phyloP scores from a whole-genome alignment of 345 rosid species.

The Eucalyptus cladocalyx region DNA sequence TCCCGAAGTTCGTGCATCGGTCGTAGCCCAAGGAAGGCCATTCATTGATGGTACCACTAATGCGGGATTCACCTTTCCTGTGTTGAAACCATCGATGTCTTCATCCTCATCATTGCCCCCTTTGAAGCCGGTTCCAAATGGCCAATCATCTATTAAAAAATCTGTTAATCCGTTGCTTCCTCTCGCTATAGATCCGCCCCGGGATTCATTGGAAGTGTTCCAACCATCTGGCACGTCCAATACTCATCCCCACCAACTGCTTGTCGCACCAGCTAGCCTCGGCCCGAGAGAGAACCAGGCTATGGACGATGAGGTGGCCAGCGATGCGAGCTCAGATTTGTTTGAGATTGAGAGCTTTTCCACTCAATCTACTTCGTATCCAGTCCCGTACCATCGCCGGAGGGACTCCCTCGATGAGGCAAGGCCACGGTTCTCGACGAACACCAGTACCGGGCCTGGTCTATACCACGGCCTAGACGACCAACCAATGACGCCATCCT shows the following conservation, averaged over 20 bases:
- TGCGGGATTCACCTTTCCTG: conserved; percentile 44
- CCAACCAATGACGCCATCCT: neutral
- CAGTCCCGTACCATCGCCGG: conserved; percentile 5
- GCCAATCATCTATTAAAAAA: neutral
- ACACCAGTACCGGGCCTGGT: neutral
- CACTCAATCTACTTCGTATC: conserved; percentile 27
- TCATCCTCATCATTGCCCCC: conserved; percentile 2
- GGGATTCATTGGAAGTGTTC: conserved; percentile 51
- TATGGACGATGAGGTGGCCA: conserved; percentile 44
- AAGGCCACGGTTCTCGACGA: conserved; percentile 1
- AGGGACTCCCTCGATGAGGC: conserved; percentile 66
- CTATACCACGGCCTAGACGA: conserved; percentile 7
- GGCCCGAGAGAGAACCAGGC: neutral
- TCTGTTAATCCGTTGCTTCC: neutral
- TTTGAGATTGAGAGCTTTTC: conserved; percentile 98
- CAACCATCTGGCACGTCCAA: conserved; percentile 6
- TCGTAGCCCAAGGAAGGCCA: conserved; percentile 2
- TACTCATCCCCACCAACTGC: neutral
- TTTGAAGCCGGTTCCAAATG: neutral
- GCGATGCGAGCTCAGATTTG: conserved; percentile 91
- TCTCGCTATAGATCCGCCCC: conserved; percentile 23
- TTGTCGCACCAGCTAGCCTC: neutral
- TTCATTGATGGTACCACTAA: neutral
- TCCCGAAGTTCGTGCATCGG: neutral
- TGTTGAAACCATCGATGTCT: conserved; percentile 2